phyloP scores from a whole-genome alignment of 768 basidiomycete species.

The Pilatotrama ljubarskyi region DNA sequence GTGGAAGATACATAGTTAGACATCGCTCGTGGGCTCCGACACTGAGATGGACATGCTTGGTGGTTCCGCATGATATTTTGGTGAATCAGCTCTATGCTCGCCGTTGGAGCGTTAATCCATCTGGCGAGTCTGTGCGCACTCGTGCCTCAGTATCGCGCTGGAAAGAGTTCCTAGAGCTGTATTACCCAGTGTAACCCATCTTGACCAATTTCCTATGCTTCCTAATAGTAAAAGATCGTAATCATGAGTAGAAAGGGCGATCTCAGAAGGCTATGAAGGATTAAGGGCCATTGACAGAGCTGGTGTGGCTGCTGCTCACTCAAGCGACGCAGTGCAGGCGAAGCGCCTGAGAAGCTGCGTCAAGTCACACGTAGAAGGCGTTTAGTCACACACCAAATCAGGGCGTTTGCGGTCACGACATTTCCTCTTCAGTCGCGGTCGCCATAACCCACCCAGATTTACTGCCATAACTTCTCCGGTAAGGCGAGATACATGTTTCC shows the following conservation, averaged over 20 bases:
- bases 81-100: conserved; percentile 64
- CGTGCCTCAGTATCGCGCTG: neutral
- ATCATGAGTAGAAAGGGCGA: too few species aligned
- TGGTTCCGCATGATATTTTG: conserved; percentile 74
- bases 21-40: conserved; percentile 11
- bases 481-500: too few species aligned
- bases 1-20: neutral
- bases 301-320: too few species aligned
- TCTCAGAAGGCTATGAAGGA: too few species aligned
- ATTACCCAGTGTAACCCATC: conserved; percentile 20
- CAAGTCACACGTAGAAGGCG: conserved; percentile 4
- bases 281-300: too few species aligned
- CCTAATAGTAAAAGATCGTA: neutral
- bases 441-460: too few species aligned
- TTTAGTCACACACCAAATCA: neutral
- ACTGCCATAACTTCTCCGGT: too few species aligned
- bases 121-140: conserved; percentile 57
- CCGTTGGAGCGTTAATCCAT: conserved; percentile 81
- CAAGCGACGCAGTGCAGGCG: neutral
- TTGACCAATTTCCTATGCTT: neutral
- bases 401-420: too few species aligned
- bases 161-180: neutral
- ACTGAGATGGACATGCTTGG: conserved; percentile 43
- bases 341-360: neutral
- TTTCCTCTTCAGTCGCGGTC: too few species aligned